Evolutionary conservation across 2,329 filamentous ascomycete species (phyloP), one percentile per base, ranked within the genome.

Genomic region (Ramularia endophylla): DNA sequence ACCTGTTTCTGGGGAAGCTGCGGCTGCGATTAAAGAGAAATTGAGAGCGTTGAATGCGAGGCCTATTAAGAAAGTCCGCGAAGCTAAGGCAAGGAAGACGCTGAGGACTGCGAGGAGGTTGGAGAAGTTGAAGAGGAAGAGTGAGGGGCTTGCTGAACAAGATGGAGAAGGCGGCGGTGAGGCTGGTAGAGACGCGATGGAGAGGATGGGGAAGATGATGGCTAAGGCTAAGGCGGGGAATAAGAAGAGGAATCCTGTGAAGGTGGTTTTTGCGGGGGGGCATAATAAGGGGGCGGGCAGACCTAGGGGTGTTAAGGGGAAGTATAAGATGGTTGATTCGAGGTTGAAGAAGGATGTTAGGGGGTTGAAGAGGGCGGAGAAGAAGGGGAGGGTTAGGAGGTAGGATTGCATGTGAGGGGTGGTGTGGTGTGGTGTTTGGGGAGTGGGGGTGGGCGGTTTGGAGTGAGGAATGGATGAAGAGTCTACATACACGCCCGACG

Each of bases 21-120:
- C 90, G 1, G 75, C 79, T 11, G 92, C 92, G 2, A 95, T 98
- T 71, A 89, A 92, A 65, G 90, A 95, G 60, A 98, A 98, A 69
- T 63, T 85, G 60, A 84, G 90, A 22, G 89, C 92, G 0, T 78
- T 94, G 56, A 97, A 98, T 63, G 92, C 90, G 6, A 81, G 92
- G 22, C 92, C 92, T 1, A 97, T 97, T 78, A 98, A 98, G 77
- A 98, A 98, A 73, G 92, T 98, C 22, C 84, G 86, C 55, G 92
- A 98, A 68, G 92, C 92, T 17, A 89, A 94, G 68, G 90, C 89
- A 27, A 78, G 92, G 45, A 98, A 98, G 81, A 97, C 95, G 72
- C 83, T 95, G 67, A 94, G 94, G 76, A 82, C 89, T 7, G 90
- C 87, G 1, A 86, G 94, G 66, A 77, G 79, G 43, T 69, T 98